Evolutionary conservation across 2,329 filamentous ascomycete species (phyloP), one percentile per base, ranked within the genome.

Genomic region (Westerdykella sp.): DNA sequence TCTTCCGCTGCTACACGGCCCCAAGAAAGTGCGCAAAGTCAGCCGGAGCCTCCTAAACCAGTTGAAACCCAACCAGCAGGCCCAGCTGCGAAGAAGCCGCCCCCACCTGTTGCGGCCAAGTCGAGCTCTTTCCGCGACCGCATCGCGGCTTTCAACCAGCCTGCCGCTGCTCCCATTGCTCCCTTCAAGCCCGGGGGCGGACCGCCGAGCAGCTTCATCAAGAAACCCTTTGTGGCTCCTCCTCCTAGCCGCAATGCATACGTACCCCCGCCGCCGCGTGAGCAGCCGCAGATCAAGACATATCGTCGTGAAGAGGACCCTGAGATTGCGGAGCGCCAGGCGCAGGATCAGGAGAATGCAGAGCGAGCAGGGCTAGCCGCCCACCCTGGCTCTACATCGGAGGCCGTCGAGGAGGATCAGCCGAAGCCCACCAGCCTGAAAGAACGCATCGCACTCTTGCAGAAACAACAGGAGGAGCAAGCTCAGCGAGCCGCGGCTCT

Each of bases 141-240:
- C 49, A 95, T 98, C 63, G 93, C 93, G 28, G 91, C 93, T 36
- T 98, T 98, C 73, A 98, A 98, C 69, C 93, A 91, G 65, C 75
- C 87, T 36, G 80, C 86, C 31, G 88, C 89, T 5, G 81, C 89
- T 2, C 93, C 93, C 7, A 74, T 93, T 47, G 80, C 88, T n/a
- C 93, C 93, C 1, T 91, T 94, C 71, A 95, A 95, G 63, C 87
- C 89, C 15, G 76, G 77, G 46, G 80, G 80, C 2, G 64, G 70
- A 10, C 72, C 76, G 23, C 76, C 79, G 45, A 73, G 77, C 38
- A 76, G 77, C 49, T 97, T 97, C 61, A 83, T 98, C 68, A 96
- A 91, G 76, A 97, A 97, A 69, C 89, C 91, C 0, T 98, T 96
- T 59, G 90, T 98, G 44, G 87, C 93, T 3, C 89, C 93, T 40